Evolutionary conservation across 352 stramenopile species (phyloP), one percentile per base, ranked within the genome.

Genomic region (Pythium phragmiticola): DNA sequence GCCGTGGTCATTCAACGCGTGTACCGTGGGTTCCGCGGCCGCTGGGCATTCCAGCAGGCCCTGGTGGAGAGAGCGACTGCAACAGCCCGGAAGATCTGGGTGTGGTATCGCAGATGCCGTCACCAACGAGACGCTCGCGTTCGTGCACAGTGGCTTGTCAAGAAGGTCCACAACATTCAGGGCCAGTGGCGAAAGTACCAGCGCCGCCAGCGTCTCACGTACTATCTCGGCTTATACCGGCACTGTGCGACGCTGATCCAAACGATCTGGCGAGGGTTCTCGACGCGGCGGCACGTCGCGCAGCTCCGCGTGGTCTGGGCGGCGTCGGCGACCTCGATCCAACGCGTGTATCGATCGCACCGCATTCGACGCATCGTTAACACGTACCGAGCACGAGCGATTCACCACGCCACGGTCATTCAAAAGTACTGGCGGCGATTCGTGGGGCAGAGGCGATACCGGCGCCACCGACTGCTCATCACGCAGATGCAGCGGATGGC

Each of bases 111-210:
- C 2, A 65, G 60, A 30, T 87, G 73, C 47, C 42, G 74, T 19
- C 57, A 74, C n/a, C 56, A 74, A 5, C 72, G 67, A 4, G 64
- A 87, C 8, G 70, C 80, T 13, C 55, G 37, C 12, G 56, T 28
- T 13, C 73, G 77, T 5, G 73, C 78, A 0, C 61, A 59, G 2
- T 88, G 78, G 78, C 74, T 88, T 3, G 50, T 87, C n/a, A 17
- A 34, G 13, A 86, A 84, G 56, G 72, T 88, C 28, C 69, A 64
- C 57, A 69, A 58, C 41, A 83, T 89, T 60, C 79, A 92, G 65
- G 64, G 72, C 13, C 74, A 90, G 42, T 92, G 82, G 77, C 69
- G 79, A 3, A 79, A 74, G 41, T 75, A 82, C 55, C 63, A 70
- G 46, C 68, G 61, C 3, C 60, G 72, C 36, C 30, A 57, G 13